Evolutionary conservation across 192 early-diverging fungal species (phyloP).

Genomic region (Backusella westeae): DNA sequence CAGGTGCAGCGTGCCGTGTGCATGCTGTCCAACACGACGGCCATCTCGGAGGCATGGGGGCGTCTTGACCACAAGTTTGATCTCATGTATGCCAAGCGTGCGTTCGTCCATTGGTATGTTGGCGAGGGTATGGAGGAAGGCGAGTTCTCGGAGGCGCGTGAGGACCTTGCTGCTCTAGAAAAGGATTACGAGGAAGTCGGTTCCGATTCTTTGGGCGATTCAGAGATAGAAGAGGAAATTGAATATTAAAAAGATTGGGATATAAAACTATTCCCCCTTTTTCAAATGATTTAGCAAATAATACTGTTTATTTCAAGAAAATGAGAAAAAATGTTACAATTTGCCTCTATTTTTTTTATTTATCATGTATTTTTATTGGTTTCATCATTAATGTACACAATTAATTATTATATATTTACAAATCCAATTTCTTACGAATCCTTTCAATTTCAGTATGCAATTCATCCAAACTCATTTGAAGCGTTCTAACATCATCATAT

Average conservation of each 20-base stretch:
- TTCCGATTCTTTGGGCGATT: constrained; percentile 87
- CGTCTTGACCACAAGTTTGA: constrained; percentile 99
- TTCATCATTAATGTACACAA: too few species aligned
- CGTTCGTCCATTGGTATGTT: constrained; percentile 99
- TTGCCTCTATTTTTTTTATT: too few species aligned
- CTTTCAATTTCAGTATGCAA: constrained; percentile 56
- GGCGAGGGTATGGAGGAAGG: constrained; percentile 99
- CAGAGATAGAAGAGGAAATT: constrained; percentile 66
- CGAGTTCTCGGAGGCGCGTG: constrained; percentile 99
- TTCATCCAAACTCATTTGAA: constrained; percentile 61
- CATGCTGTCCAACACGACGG: constrained; percentile 99
- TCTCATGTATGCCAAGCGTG: constrained; percentile 99
- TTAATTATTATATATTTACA: not conserved
- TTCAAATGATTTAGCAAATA: too few species aligned
- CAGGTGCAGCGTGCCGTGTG: constrained; percentile 93
- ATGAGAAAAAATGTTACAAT: too few species aligned
- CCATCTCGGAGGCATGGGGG: constrained; percentile 99
- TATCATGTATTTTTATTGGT: too few species aligned
- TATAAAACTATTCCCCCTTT: too few species aligned
- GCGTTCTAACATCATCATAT: constrained; percentile 65
- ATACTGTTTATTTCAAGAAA: too few species aligned
- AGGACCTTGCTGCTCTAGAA: constrained; percentile 99
- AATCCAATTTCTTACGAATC: not conserved
- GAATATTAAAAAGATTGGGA: not conserved
- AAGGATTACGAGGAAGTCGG: constrained; percentile 99